Base-by-base conservation (phyloP, 768 basidiomycete genomes). In the Suillus ampliporus region DNA sequence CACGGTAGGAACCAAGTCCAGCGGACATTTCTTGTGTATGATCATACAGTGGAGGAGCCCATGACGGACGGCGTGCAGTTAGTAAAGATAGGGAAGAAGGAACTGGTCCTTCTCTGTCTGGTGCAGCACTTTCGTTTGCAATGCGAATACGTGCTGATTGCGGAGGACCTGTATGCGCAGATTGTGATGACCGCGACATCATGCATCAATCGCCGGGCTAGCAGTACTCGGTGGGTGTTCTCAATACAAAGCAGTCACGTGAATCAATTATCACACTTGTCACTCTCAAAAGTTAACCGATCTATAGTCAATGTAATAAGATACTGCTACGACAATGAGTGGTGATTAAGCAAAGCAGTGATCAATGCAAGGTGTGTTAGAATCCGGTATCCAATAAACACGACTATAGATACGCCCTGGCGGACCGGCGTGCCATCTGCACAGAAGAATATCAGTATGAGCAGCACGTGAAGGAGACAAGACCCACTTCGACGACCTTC, bases 401-500 rank as follows among this genome's bases (percentile, higher is more conserved):
- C 41, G 60, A 61, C 60, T 76, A 84, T 56, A 84, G 69, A 68
- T 84, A 84, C 69, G 82, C 82, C 58, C 80, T 80, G 43, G 83
- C 72, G 8, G 84, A 84, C 67, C 83, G 75, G 57, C 83, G 80
- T 7, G 78, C 84, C 83, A 84, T 84, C 84, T 84, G 54, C 3
- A 57, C 15, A 31, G 7, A 64, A 13, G n/a, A 21, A 53, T n/a
- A 50, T 19, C 35, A 34, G 15, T 43, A 38, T 21, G 17, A 60
- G 38, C 26, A 7, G 38, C 2, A 26, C 46, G 52, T 26, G 28
- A 44, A 17, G 19, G 26, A n/a, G 37, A 56, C 15, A 5, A 15
- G 38, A 78, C 86, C 57, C 72, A 95, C 95, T 89, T 99, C 97
- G 31, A 98, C 84, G 58, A 99, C 87, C 77, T 98, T 99, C 97